Conservation (phyloP, 192 early-diverging fungal genomes). For the Jimgerdemannia lactiflua region DNA sequence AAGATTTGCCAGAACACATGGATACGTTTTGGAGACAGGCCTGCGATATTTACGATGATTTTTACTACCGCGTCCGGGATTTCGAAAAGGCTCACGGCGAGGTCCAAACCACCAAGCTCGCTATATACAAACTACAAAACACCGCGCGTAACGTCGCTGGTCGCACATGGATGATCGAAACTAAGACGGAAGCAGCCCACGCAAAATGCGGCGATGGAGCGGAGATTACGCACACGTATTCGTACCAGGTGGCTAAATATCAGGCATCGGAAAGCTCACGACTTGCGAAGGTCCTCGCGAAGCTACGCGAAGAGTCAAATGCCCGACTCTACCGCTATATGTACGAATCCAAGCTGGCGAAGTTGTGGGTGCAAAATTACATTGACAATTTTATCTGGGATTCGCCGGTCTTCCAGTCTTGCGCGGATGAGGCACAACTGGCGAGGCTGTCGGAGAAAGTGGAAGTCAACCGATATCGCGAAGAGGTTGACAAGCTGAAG, state of each 20-base stretch:
- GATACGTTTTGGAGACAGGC: background rate
- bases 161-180: conserved; percentile 4
- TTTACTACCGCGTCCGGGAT: background rate
- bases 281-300: background rate
- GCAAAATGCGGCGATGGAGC: conserved; percentile 8
- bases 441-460: background rate
- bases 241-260: conserved; percentile 6
- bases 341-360: conserved; percentile 2
- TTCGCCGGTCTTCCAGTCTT: background rate
- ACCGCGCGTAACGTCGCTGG: background rate
- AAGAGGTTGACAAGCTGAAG: background rate
- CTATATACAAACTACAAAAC: background rate
- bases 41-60: background rate
- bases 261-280: conserved; percentile 2
- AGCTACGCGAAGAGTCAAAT: conserved; percentile 3
- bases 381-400: conserved; percentile 1
- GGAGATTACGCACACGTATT: background rate
- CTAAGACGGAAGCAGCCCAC: background rate
- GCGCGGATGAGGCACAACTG: background rate
- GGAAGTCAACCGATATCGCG: background rate
- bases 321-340: background rate
- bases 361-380: conserved; percentile 1
- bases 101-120: background rate
- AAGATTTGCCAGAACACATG: background rate
- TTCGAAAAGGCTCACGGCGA: background rate